Evolutionary conservation across 352 stramenopile genomes (phyloP).

Genomic region (Pythium pyrilobum): DNA sequence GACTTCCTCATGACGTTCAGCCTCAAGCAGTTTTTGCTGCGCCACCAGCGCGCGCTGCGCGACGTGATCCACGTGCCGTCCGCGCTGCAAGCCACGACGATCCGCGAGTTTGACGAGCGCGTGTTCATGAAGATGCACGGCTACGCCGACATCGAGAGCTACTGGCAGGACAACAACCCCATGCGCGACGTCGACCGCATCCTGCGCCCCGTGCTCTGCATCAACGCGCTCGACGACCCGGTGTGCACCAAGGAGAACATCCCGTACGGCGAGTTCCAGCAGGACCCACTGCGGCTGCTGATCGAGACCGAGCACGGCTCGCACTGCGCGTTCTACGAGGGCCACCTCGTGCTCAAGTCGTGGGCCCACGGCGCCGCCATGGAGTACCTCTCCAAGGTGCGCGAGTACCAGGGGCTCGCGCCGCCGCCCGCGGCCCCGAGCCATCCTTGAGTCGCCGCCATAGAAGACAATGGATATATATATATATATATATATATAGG

Average conservation of each 20-base stretch:
- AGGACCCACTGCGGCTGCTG: conserved; percentile 49
- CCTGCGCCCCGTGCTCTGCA: conserved; percentile 50
- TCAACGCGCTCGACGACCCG: conserved; percentile 75
- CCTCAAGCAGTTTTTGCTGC: conserved; percentile 60
- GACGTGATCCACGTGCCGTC: conserved; percentile 40
- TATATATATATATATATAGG: not conserved
- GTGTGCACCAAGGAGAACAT: conserved; percentile 77
- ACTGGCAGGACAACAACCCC: conserved; percentile 73
- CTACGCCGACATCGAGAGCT: conserved; percentile 53
- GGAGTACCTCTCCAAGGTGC: conserved; percentile 50
- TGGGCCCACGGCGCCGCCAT: conserved; percentile 59
- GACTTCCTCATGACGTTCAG: conserved; percentile 74
- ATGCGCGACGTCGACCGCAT: conserved; percentile 59
- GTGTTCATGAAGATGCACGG: conserved; percentile 83
- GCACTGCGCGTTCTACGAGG: conserved; percentile 78
- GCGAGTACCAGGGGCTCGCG: conserved; percentile 24
- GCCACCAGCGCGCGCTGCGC: conserved; percentile 37
- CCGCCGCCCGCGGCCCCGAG: too few relatives aligned
- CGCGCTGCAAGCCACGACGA: conserved; percentile 43
- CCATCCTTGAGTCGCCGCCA: too few relatives aligned
- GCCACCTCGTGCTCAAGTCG: conserved; percentile 47
- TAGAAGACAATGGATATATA: too few relatives aligned
- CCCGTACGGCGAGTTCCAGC: conserved; percentile 46
- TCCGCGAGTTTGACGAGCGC: conserved; percentile 67
- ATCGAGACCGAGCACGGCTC: conserved; percentile 49